Percentiles rank a stretch among this genome's conserved stretches.
Evolutionary conservation across 73 alveolate genomes (phyloP).

Genomic region (Paramecium primaurelia): DNA sequence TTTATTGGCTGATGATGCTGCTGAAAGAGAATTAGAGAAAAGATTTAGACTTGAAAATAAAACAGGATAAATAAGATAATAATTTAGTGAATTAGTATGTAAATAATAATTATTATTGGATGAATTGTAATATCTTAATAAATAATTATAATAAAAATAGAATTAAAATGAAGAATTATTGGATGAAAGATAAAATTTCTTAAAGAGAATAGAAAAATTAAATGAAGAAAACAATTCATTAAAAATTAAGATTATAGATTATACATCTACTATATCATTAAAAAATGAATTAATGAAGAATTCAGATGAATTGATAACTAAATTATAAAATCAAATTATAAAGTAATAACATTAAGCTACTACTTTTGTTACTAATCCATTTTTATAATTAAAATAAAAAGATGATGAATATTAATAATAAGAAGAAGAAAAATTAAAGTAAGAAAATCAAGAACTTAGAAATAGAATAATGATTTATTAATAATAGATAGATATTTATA

Average conservation of each 20-base stretch:
- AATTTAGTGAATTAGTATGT: neutral
- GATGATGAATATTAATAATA: neutral
- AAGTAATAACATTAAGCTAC: neutral
- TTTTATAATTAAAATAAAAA: neutral
- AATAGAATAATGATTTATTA: neutral
- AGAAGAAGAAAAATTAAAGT: neutral
- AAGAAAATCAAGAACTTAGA: neutral
- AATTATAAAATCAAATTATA: neutral
- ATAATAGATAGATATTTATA: neutral
- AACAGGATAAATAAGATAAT: neutral
- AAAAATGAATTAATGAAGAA: neutral
- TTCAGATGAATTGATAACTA: neutral
- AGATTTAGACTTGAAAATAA: neutral
- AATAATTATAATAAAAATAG: neutral
- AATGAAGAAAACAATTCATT: neutral
- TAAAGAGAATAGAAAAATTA: neutral
- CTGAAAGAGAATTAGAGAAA: neutral
- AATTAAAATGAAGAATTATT: neutral
- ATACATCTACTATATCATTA: neutral
- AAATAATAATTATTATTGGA: neutral
- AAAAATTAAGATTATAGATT: neutral
- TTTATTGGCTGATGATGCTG: conserved; percentile 38
- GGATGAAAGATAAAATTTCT: neutral
- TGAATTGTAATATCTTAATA: neutral
- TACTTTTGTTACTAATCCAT: neutral